phyloP scores from a whole-genome alignment of 352 stramenopile species.

The Globisporangium apiculatum region DNA sequence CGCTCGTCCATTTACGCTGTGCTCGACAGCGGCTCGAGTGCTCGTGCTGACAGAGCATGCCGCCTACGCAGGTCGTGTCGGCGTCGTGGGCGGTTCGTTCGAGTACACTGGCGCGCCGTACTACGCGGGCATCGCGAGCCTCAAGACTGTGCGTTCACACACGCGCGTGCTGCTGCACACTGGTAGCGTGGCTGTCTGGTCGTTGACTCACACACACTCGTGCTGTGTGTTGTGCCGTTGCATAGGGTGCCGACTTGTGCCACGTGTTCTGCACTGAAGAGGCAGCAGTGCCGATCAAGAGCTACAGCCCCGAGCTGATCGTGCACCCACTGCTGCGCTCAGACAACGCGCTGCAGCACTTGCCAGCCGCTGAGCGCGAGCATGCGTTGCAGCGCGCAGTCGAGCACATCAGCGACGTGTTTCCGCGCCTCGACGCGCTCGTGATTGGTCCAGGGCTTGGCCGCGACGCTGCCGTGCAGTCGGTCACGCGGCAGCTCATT shows the following conservation, averaged over 20 bases:
- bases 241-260: conserved; percentile 90
- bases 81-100: conserved; percentile 93
- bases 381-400: conserved; percentile 22
- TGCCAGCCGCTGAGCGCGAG: conserved; percentile 8
- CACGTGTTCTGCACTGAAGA: conserved; percentile 94
- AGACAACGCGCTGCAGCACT: conserved; percentile 21
- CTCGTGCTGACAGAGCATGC: too few relatives aligned
- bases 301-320: conserved; percentile 96
- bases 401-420: conserved; percentile 44
- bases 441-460: conserved; percentile 94
- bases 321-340: conserved; percentile 82
- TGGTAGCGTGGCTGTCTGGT: too few relatives aligned
- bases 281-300: conserved; percentile 95
- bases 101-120: conserved; percentile 97
- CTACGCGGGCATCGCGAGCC: conserved; percentile 91
- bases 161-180: neutral
- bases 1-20: too few relatives aligned
- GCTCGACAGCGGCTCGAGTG: neutral
- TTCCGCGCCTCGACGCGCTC: conserved; percentile 63
- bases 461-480: conserved; percentile 82
- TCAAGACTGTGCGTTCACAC: conserved; percentile 66
- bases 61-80: conserved; percentile 65
- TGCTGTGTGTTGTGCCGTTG: neutral
- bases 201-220: neutral
- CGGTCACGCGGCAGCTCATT: conserved; percentile 71